Base-by-base conservation (phyloP, 768 basidiomycete species). In the Fistulinella prunicolor region DNA sequence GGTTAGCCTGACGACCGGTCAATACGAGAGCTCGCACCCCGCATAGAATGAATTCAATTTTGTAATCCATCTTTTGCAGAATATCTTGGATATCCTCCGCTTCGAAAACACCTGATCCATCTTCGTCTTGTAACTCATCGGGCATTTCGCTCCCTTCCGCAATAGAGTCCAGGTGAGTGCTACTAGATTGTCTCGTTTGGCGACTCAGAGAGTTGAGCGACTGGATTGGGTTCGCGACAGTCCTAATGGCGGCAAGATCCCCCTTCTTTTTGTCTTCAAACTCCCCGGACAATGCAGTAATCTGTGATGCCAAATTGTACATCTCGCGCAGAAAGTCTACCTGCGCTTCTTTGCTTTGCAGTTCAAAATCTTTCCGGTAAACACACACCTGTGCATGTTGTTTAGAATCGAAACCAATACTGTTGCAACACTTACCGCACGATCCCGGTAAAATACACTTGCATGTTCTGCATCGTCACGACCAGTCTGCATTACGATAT, bases 311-410 rank as follows among this genome's bases (percentile, higher is more conserved):
- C 5, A 56, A 36, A 42, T 57, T 57, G 26, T 45, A 57, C 54
- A 56, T 51, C 35, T 51, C 55, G 1, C 42, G 24, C 22, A 56
- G 36, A 19, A 56, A 51, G 21, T 52, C 23, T 1, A 36, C 29
- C 21, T 24, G 26, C 6, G 32, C 12, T 0, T 35, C 16, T 5
- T 13, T 13, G 0, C 2, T 17, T 5, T 6, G 36, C 17, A 56
- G 44, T 6, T 40, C 13, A 6, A 46, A 50, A 10, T 32, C 9
- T 22, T 34, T 46, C n/a, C 14, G 32, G 12, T 17, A 5, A 14
- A 56, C 43, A 19, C n/a, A 50, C 6, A 55, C 54, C 42, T 54
- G 24, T 19, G 17, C 3, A 20, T 4, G 17, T 32, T n/a, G n/a
- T n/a, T n/a, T n/a, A n/a, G n/a, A n/a, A n/a, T n/a, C n/a, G n/a